These are phyloP conservation scores for Sphaceloma murrayae DNA, from an alignment of 2,329 filamentous ascomycete species.

Conservation along the genomic window DNA sequence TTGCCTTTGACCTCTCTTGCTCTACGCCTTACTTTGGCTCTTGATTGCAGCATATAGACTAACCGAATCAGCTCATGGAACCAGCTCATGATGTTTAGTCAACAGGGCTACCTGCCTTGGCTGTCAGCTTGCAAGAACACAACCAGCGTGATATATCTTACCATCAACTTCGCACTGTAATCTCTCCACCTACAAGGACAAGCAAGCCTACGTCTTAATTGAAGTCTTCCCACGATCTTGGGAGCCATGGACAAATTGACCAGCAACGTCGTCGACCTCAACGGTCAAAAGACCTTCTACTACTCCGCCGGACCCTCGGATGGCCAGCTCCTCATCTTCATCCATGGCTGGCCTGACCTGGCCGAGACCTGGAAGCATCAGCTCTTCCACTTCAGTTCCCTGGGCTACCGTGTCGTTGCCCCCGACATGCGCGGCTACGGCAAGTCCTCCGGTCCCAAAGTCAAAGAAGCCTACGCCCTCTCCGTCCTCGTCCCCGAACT, in stretches of 20 bases:
- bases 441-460: conserved; percentile 25
- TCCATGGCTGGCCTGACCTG: conserved; percentile 31
- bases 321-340: conserved; percentile 25
- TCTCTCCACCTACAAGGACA: no score
- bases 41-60: no score
- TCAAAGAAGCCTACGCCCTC: conserved; percentile 27
- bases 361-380: conserved; percentile 31
- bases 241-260: conserved; percentile 5
- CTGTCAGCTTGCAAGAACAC: no score
- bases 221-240: background rate
- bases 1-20: no score
- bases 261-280: conserved; percentile 16
- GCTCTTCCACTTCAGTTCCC: conserved; percentile 25
- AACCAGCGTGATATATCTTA: no score
- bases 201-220: background rate
- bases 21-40: no score
- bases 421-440: conserved; percentile 33
- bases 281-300: conserved; percentile 24
- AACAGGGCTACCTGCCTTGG: no score
- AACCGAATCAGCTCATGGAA: no score
- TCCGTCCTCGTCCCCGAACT: conserved; percentile 26
- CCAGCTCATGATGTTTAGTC: no score
- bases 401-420: conserved; percentile 25
- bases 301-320: conserved; percentile 23
- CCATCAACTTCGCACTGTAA: no score